Evolutionary conservation across 805 yeast species (phyloP), one percentile per base, ranked within the genome.

Genomic region (Metschnikowia borealis): DNA sequence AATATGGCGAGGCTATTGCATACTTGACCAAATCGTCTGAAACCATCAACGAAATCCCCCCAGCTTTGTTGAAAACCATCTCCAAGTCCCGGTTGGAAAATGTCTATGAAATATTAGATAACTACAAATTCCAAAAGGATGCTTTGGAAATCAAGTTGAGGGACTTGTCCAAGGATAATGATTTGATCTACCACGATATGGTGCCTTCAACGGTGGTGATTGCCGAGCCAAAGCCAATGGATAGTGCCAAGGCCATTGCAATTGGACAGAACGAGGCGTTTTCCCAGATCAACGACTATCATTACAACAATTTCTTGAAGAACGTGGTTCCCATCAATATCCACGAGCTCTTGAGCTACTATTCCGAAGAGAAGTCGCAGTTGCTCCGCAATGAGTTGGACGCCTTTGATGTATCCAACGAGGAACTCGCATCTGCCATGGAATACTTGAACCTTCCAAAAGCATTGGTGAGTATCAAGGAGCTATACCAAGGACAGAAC

Each of bases 281-380:
- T 66, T 69, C 60, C 45, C 68, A 65, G 50, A 61, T 74, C 47
- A 66, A 71, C 67, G 77, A 70, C 50, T 50, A 65, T 53, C 61
- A 68, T 61, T 60, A 68, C 63, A 52, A 66, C 55, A 85, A 83
- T 53, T 73, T 92, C 42, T 89, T 89, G 66, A 85, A 79, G 44
- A 85, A 84, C 54, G 87, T 92, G 18, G 82, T 94, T 5, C 98
- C 98, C 2, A 74, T 90, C 62, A 80, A 83, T 33, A 89, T 92
- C 17, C 96, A 90, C 62, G 96, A 92, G 67, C 82, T 87, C 58
- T 80, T 89, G 47, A 88, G 96, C 54, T 74, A 84, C 54, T 94
- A 94, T 64, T 86, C 96, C 0, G 99, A 92, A 63, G 90, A 88
- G 63, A 87, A 89, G 65, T 92, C 96, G 0, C 82, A 79, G 54